Base-by-base conservation (phyloP, 176 grass and related monocot species). In the Aegilops longissima region DNA sequence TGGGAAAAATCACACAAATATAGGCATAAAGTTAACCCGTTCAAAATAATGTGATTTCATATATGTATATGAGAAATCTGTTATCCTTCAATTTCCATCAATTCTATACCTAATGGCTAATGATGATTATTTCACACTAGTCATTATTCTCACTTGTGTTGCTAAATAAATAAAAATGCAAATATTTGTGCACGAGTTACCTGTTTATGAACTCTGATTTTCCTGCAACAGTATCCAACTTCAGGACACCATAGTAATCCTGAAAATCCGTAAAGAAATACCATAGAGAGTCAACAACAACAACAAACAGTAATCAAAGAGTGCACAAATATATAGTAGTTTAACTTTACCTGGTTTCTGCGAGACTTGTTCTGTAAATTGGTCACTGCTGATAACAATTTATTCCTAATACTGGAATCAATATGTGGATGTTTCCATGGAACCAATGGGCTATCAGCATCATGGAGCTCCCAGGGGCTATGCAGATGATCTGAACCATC, bases 401-500 rank as follows among this genome's bases (percentile, higher is more conserved):
- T 82, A 74, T 92, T 59, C 81, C 90, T 88, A 80, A 68, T 88
- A 23, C 25, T 62, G 8, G 79, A 29, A 87, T 94, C 80, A 20
- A 98, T 91, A 71, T 87, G 87, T 16, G 93, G 96, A 84, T 98
- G 96, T 81, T 90, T 90, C 96, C 96, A 96, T 79, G 88, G 90
- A 77, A 65, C 83, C 92, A 94, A 94, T 84, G 83, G 92, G 58
- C 78, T 87, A 79, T 90, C 86, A 47, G 78, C 82, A 86, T 98
- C 96, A 72, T 96, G 87, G 86, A 98, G 92, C 74, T 98, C 96
- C 96, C 96, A 98, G 14, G 96, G 96, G 73, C 92, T 98, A 90
- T 98, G 96, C 4, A 79, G 47, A 69, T 93, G 92, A 35, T 61
- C 79, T 29, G 96, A 94, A 38, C 80, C 85, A 88, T 98, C 96